phyloP scores from a whole-genome alignment of 495 filamentous ascomycete species.

The Penicillium crystallinum region DNA sequence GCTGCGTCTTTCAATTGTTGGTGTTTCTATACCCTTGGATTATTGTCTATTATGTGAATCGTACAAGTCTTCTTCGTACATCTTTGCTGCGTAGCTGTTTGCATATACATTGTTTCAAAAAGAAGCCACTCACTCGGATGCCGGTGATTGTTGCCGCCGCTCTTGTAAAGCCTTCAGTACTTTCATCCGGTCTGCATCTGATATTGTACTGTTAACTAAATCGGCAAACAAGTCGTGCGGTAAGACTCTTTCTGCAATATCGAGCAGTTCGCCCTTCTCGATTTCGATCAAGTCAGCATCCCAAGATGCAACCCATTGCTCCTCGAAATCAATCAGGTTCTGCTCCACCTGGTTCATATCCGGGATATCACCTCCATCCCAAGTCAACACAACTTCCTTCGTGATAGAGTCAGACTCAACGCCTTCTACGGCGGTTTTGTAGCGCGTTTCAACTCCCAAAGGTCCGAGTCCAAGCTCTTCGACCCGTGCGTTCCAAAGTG shows the following conservation, averaged over 20 bases:
- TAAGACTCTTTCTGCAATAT: conserved; percentile 27
- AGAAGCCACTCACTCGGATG: neutral
- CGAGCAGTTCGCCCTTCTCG: conserved; percentile 26
- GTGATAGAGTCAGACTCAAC: conserved; percentile 9
- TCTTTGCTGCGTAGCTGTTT: neutral
- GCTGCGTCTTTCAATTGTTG: conserved; percentile 5
- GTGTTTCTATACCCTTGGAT: conserved; percentile 25
- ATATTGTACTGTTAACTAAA: conserved; percentile 13
- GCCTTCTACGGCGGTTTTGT: conserved; percentile 22
- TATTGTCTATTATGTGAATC: conserved; percentile 8
- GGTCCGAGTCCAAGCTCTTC: conserved; percentile 58
- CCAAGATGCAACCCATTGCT: conserved; percentile 33
- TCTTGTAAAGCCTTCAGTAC: conserved; percentile 20
- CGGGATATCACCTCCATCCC: conserved; percentile 50
- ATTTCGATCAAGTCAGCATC: conserved; percentile 11
- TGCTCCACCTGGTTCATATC: conserved; percentile 36
- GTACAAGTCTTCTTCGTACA: conserved; percentile 1
- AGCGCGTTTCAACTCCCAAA: conserved; percentile 55
- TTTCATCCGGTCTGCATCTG: conserved; percentile 19
- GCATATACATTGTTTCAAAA: neutral
- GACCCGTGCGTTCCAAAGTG: conserved; percentile 46
- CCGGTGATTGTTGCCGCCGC: neutral
- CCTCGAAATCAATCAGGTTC: conserved; percentile 20
- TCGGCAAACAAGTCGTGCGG: conserved; percentile 19
- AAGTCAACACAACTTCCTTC: conserved; percentile 47